Base-by-base conservation (phyloP, 495 filamentous ascomycete species). In the Daldinia grandis region DNA sequence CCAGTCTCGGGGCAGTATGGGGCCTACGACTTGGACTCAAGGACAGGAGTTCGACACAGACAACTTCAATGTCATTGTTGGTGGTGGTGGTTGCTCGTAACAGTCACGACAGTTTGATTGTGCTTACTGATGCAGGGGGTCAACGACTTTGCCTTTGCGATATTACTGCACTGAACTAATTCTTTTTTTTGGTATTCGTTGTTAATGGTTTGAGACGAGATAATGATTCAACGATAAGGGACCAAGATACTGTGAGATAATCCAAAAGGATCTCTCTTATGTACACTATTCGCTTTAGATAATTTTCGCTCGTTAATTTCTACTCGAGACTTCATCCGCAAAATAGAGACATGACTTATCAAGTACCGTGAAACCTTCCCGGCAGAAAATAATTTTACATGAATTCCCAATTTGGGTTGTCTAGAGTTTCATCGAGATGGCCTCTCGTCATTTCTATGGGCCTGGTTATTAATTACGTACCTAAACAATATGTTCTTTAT, bases 1-100 rank as follows among this genome's bases (percentile, higher is more conserved):
- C 31, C 49, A 53, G 25, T 7, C 5, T 1, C 24, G 21, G 5
- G 25, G 49, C 14, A 8, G 6, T 10, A 53, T n/a, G 25, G 49
- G 49, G 8, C 12, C 49, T n/a, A n/a, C 24, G 24, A 28, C 25
- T 30, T 53, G 49, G 49, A 53, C 19, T 3, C 50, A 40, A 31
- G 40, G 40, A 2, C 58, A 68, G 40, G 58, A 47, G 30, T 71
- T 64, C 35, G 68, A 71, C 14, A 42, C 38, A 5, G 49, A 47
- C 10, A 17, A 21, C 31, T 71, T 54, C 9, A 71, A 71, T 27
- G 31, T 71, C 17, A 66, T 72, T 55, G 55, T 19, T n/a, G 58
- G 58, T 4, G 42, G 40, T 42, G 51, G 42, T 37, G 58, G 51
- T 21, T 60, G 61, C 21, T 19, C 15, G 12, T 37, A 28, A 21